These are phyloP conservation scores for Blastobotrys muscicola DNA, from an alignment of 805 yeast genomes.

Conservation along the genomic window DNA sequence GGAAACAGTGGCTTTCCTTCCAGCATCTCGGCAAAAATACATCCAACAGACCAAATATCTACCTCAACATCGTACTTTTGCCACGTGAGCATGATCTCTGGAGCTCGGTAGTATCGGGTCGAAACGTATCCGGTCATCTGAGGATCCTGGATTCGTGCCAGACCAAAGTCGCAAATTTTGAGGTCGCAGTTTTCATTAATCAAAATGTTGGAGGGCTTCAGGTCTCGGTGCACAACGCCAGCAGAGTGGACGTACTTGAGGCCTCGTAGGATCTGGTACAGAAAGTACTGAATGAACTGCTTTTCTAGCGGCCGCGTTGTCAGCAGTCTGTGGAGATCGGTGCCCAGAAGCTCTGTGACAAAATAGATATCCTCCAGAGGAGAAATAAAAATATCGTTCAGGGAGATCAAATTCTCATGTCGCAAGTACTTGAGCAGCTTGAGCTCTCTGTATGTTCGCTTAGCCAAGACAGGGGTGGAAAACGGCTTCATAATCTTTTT, in stretches of 20 bases:
- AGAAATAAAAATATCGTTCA: constrained; percentile 87
- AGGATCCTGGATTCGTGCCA: constrained; percentile 95
- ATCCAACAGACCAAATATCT: constrained; percentile 97
- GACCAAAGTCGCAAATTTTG: constrained; percentile 88
- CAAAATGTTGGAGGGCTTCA: constrained; percentile 71
- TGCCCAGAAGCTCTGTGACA: constrained; percentile 94
- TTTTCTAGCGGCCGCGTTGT: constrained; percentile 91
- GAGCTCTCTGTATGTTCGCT: constrained; percentile 92
- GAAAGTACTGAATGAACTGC: constrained; percentile 92
- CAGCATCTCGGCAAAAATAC: constrained; percentile 95
- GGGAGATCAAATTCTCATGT: constrained; percentile 88
- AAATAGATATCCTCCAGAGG: constrained; percentile 93
- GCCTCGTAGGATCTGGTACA: constrained; percentile 86
- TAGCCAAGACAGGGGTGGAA: constrained; percentile 87
- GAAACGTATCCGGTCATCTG: constrained; percentile 99
- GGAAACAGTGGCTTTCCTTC: constrained; percentile 97
- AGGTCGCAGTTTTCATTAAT: constrained; percentile 86
- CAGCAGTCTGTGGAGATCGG: constrained; percentile 84
- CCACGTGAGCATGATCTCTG: constrained; percentile 98
- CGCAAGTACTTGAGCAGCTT: constrained; percentile 85
- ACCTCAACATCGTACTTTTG: constrained; percentile 95
- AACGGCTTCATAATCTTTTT: constrained; percentile 98
- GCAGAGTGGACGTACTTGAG: constrained; percentile 86
- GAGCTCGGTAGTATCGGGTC: constrained; percentile 93
- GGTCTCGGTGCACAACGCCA: constrained; percentile 83